Evolutionary conservation across 179 eudicot species (phyloP).

Genomic region (Camellia oleifera): DNA sequence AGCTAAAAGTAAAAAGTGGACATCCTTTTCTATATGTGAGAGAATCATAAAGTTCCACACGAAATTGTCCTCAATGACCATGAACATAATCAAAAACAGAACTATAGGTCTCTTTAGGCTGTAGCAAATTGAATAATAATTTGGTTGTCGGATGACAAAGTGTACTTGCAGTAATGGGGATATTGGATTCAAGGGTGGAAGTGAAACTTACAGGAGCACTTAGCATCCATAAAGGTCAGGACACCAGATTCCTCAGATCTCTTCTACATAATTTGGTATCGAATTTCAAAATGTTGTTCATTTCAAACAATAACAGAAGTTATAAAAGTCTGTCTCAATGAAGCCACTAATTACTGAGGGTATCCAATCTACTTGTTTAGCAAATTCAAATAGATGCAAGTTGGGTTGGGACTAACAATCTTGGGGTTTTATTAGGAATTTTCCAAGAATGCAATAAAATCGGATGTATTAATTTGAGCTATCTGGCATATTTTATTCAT

Average conservation of each 20-base stretch:
- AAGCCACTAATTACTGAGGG: not conserved
- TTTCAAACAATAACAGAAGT: not conserved
- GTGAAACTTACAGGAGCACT: not conserved
- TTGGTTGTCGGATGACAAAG: not conserved
- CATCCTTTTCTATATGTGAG: conserved; percentile 8
- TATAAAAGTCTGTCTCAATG: not conserved
- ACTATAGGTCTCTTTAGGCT: not conserved
- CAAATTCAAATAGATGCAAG: not conserved
- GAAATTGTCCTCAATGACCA: not conserved
- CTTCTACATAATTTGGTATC: no score
- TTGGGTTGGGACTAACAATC: not conserved
- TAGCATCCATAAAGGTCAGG: not conserved
- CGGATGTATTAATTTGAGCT: no score
- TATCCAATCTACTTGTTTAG: not conserved
- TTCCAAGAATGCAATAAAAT: no score
- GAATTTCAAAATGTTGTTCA: no score
- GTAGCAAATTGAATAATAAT: not conserved
- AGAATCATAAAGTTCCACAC: not conserved
- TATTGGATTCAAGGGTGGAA: not conserved
- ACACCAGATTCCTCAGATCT: not conserved
- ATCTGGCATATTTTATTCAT: no score
- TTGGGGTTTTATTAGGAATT: not conserved
- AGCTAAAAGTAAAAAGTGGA: conserved; percentile 1
- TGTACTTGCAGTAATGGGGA: not conserved
- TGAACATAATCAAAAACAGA: not conserved